Evolutionary conservation across 192 early-diverging fungal genomes (phyloP).

Genomic region (Backusella sp.): DNA sequence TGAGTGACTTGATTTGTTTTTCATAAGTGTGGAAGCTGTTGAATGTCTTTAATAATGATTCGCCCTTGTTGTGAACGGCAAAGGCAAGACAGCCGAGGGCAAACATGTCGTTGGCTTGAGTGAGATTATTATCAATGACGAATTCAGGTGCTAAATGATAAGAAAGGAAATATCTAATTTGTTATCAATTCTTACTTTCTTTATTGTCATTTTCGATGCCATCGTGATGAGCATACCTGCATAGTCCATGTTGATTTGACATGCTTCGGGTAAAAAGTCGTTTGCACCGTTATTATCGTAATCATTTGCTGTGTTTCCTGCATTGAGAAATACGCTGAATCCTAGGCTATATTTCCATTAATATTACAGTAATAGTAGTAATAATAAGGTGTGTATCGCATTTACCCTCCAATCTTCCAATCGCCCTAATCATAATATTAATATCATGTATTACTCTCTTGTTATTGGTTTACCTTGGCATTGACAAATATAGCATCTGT

Average conservation of each 20-base stretch:
- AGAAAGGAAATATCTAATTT: neutral
- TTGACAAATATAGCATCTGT: constrained; percentile 77
- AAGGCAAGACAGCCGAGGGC: constrained; percentile 77
- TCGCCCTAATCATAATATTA: constrained; percentile 47
- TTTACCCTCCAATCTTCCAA: constrained; percentile 77
- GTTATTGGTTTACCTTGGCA: constrained; percentile 44
- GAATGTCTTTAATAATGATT: constrained; percentile 58
- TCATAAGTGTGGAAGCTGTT: constrained; percentile 69
- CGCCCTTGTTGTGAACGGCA: constrained; percentile 67
- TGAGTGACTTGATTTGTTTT: constrained; percentile 47
- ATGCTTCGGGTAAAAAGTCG: constrained; percentile 54
- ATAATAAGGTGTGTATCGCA: no score
- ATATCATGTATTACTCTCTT: neutral
- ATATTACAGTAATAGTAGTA: no score
- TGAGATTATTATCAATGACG: constrained; percentile 55
- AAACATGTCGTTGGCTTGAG: constrained; percentile 69
- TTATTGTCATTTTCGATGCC: neutral
- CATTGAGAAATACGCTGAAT: constrained; percentile 56
- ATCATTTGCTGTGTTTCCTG: constrained; percentile 34
- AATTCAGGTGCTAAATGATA: constrained; percentile 63
- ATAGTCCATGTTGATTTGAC: constrained; percentile 60
- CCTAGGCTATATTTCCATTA: constrained; percentile 47
- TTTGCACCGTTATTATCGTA: constrained; percentile 60
- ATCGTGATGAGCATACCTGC: constrained; percentile 19
- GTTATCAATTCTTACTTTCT: neutral